Evolutionary conservation across 1,284 basidiomycete genomes (phyloP).

Genomic region (Pascua guehoae): DNA sequence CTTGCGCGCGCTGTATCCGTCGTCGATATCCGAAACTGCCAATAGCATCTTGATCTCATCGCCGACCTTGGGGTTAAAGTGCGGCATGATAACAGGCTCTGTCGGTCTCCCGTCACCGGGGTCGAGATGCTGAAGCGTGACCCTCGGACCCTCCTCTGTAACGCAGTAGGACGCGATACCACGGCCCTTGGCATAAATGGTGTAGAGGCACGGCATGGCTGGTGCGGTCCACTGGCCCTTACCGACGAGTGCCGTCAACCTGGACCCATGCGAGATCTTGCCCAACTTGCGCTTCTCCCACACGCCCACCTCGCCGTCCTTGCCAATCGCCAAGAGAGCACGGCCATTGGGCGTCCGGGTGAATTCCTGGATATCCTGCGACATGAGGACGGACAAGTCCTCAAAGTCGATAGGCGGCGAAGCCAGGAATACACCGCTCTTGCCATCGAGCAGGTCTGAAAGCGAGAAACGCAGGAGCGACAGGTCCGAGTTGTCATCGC

Average conservation of each 20-base stretch:
- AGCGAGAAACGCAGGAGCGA: slow-evolving; percentile 18
- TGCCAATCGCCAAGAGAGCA: slow-evolving; percentile 37
- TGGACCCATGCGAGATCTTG: slow-evolving; percentile 15
- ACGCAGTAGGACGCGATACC: slow-evolving; percentile 38
- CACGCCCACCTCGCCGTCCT: slow-evolving; percentile 35
- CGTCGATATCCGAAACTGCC: slow-evolving; percentile 48
- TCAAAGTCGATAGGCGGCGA: slow-evolving; percentile 12
- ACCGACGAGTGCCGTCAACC: slow-evolving; percentile 26
- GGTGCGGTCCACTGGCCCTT: slow-evolving; percentile 36
- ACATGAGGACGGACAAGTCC: slow-evolving; percentile 26
- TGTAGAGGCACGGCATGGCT: slow-evolving; percentile 18
- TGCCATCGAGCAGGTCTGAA: slow-evolving; percentile 21
- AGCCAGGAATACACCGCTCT: not conserved
- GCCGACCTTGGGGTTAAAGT: slow-evolving; percentile 28
- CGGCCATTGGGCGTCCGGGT: slow-evolving; percentile 49
- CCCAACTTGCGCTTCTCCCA: slow-evolving; percentile 42
- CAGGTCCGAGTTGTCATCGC: slow-evolving; percentile 7
- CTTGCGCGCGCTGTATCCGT: slow-evolving; percentile 36
- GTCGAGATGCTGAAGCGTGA: slow-evolving; percentile 43
- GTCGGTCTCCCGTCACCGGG: slow-evolving; percentile 20
- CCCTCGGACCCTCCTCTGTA: slow-evolving; percentile 10
- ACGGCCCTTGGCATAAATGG: slow-evolving; percentile 46
- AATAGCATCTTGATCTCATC: slow-evolving; percentile 41
- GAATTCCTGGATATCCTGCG: slow-evolving; percentile 29
- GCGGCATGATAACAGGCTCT: slow-evolving; percentile 31